Percentiles rank a stretch among this genome's conserved stretches.
Conservation (phyloP, 495 filamentous ascomycete species). For the Penicillium soppii region DNA sequence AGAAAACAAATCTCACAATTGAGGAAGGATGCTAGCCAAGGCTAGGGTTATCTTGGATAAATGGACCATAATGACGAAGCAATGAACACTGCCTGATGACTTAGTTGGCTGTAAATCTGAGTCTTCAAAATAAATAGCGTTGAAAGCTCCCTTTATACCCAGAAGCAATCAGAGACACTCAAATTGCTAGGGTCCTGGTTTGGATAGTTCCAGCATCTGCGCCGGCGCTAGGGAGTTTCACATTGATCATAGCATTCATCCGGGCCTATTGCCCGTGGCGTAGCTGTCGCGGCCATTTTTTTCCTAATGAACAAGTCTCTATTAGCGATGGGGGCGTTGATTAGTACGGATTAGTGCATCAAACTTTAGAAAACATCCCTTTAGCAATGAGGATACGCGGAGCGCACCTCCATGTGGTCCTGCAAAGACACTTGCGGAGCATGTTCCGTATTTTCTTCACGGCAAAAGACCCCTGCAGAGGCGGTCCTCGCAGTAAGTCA, state of each 20-base stretch:
- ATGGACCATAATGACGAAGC: slow-evolving; percentile 22
- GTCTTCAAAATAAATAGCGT: not conserved
- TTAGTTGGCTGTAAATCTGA: not conserved
- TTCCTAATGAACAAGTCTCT: slow-evolving; percentile 3
- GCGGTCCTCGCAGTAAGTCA: not conserved
- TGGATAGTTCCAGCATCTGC: slow-evolving; percentile 4
- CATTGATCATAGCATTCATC: not conserved
- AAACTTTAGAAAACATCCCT: not conserved
- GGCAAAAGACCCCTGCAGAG: slow-evolving; percentile 10
- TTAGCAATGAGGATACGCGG: not conserved
- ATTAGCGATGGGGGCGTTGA: too few relatives aligned
- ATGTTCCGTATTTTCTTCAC: slow-evolving; percentile 13
- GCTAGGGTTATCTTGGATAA: slow-evolving; percentile 19
- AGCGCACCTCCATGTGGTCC: not conserved
- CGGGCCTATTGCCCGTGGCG: slow-evolving; percentile 24
- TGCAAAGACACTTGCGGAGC: slow-evolving; percentile 1
- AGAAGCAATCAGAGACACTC: not conserved
- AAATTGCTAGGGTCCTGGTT: not conserved
- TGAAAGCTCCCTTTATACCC: slow-evolving; percentile 5
- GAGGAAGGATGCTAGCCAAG: slow-evolving; percentile 26
- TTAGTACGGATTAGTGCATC: not conserved
- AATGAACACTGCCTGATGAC: not conserved
- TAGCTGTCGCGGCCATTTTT: slow-evolving; percentile 22
- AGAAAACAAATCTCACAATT: slow-evolving; percentile 13
- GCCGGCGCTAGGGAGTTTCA: slow-evolving; percentile 7